A percentile compares a stretch with the other conserved stretches of the same genome.
Evolutionary conservation across 768 basidiomycete species (phyloP).

Genomic region (Pulveroboletus ravenelii): DNA sequence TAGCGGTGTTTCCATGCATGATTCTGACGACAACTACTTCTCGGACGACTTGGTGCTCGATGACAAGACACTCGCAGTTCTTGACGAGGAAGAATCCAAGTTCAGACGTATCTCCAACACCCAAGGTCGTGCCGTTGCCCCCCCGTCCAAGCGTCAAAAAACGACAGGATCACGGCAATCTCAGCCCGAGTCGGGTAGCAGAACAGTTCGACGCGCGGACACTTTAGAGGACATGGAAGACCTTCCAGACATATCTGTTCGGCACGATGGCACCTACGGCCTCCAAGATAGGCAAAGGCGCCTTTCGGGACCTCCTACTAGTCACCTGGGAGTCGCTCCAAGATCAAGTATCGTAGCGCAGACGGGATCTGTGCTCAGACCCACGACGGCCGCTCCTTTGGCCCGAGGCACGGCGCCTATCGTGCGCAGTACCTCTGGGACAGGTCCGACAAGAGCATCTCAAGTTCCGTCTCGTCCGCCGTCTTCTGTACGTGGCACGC

Average conservation of each 20-base stretch:
- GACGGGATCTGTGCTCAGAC: slow-evolving; percentile 6
- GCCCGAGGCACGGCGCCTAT: slow-evolving; percentile 13
- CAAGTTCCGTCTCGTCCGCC: slow-evolving; percentile 12
- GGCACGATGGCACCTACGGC: slow-evolving; percentile 53
- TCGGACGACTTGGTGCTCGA: slow-evolving; percentile 62
- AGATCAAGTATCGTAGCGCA: slow-evolving; percentile 7
- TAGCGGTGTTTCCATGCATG: slow-evolving; percentile 43
- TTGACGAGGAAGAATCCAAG: slow-evolving; percentile 54
- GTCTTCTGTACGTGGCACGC: slow-evolving; percentile 12
- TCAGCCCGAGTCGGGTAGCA: slow-evolving; percentile 33
- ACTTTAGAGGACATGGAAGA: slow-evolving; percentile 43
- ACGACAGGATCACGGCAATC: slow-evolving; percentile 43
- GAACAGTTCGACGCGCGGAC: slow-evolving; percentile 19
- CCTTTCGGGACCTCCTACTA: slow-evolving; percentile 9
- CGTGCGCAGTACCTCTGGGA: slow-evolving; percentile 7
- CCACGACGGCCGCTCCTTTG: slow-evolving; percentile 4
- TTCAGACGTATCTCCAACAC: slow-evolving; percentile 23
- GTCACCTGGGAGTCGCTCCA: slow-evolving; percentile 9
- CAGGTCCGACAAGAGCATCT: slow-evolving; percentile 6
- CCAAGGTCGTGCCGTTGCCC: slow-evolving; percentile 29
- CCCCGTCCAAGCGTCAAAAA: slow-evolving; percentile 54
- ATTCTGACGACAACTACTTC: slow-evolving; percentile 66
- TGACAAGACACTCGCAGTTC: slow-evolving; percentile 52
- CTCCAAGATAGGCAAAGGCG: slow-evolving; percentile 28
- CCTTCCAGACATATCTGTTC: slow-evolving; percentile 61